These are phyloP conservation scores for Fusarium sp. DNA, from an alignment of 2,329 filamentous ascomycete genomes.

Conservation along the genomic window DNA sequence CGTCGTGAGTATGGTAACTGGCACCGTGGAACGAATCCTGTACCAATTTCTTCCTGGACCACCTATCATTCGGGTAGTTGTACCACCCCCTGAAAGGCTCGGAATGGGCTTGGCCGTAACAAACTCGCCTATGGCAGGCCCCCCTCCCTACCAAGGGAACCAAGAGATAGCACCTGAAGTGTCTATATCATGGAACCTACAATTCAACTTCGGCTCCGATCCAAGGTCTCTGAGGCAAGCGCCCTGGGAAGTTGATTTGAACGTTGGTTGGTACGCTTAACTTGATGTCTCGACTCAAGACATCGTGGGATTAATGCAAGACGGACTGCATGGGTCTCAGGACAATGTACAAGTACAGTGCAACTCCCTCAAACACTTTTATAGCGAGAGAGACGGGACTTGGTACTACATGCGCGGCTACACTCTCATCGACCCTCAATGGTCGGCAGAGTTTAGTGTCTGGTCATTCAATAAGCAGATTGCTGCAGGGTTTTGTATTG, in stretches of 20 bases:
- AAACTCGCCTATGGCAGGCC: too few species aligned
- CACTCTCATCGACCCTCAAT: neutral
- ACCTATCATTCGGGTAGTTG: too few species aligned
- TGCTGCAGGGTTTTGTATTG: neutral
- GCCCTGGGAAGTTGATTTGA: accelerated
- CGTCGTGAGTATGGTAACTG: too few species aligned
- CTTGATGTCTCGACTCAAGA: neutral
- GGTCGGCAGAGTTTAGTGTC: neutral
- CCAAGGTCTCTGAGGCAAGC: neutral
- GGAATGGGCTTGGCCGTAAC: too few species aligned
- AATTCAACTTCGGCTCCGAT: neutral
- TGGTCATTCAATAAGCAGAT: neutral
- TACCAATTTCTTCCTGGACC: too few species aligned
- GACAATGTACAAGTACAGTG: neutral
- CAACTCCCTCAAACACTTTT: neutral
- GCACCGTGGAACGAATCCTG: too few species aligned
- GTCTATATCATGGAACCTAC: too few species aligned
- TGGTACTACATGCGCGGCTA: neutral
- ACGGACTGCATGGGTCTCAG: neutral
- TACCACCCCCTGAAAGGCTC: too few species aligned
- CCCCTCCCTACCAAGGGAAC: too few species aligned
- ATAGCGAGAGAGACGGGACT: accelerated
- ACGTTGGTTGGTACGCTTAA: neutral
- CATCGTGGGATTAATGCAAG: neutral
- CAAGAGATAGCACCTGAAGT: too few species aligned